These are phyloP conservation scores for Nepenthes gracilis DNA, from an alignment of 148 eudicot species.

Conservation along the genomic window DNA sequence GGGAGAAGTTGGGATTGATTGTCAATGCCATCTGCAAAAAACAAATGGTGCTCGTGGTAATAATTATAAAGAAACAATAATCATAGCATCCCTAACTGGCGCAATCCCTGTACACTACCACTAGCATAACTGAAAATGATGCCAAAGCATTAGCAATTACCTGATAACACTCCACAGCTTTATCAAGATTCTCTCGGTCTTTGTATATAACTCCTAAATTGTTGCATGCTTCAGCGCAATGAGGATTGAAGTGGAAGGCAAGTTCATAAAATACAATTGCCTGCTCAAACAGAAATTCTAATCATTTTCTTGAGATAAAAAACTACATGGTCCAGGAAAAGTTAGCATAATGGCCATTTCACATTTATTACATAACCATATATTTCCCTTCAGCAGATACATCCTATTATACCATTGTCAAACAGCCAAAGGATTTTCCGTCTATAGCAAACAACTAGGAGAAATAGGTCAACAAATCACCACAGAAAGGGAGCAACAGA, in stretches of 20 bases:
- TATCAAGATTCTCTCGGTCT: constrained; percentile 99
- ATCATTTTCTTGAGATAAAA: neutral
- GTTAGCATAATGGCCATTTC: neutral
- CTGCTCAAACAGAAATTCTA: constrained; percentile 23
- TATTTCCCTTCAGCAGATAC: too few relatives aligned
- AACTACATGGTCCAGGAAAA: too few relatives aligned
- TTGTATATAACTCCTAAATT: constrained; percentile 94
- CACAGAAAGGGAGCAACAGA: too few relatives aligned
- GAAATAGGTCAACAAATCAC: too few relatives aligned
- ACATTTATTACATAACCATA: too few relatives aligned
- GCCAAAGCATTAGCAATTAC: constrained; percentile 23
- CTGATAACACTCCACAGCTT: constrained; percentile 99
- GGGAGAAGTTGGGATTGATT: constrained; percentile 93
- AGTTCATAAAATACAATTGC: constrained; percentile 98
- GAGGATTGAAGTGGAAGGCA: constrained; percentile 98
- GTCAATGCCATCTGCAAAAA: constrained; percentile 78
- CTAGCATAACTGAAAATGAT: neutral
- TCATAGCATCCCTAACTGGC: too few relatives aligned
- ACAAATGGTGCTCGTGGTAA: constrained; percentile 7
- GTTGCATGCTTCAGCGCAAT: constrained; percentile 99
- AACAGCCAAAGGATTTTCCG: too few relatives aligned
- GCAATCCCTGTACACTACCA: neutral
- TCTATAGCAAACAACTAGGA: neutral
- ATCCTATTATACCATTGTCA: too few relatives aligned
- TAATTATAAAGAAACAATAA: constrained; percentile 4